These are phyloP conservation scores for Teunomyces pallodes DNA, from an alignment of 805 yeast genomes.

Conservation along the genomic window DNA sequence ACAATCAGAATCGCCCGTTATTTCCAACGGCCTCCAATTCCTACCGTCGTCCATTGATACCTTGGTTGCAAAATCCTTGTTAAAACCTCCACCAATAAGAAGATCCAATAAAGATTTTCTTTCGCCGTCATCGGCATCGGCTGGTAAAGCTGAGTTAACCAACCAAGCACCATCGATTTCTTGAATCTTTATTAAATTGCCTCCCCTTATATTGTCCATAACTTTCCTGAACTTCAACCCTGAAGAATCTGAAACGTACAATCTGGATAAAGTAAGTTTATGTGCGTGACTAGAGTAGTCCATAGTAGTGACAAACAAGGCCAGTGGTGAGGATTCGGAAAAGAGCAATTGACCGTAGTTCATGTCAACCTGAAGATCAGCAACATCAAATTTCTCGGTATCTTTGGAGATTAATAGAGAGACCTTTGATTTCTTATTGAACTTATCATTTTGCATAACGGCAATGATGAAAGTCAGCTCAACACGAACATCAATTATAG, in stretches of 20 bases:
- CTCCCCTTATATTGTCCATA: constrained; percentile 42
- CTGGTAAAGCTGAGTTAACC: constrained; percentile 34
- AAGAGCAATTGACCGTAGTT: constrained; percentile 36
- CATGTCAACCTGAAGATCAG: constrained; percentile 39
- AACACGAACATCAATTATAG: constrained; percentile 32
- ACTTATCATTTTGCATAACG: constrained; percentile 43
- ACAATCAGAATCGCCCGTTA: constrained; percentile 46
- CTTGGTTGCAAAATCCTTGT: constrained; percentile 25
- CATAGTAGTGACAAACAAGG: constrained; percentile 29
- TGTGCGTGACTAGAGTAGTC: constrained; percentile 15
- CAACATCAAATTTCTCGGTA: constrained; percentile 35
- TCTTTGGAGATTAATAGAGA: constrained; percentile 48
- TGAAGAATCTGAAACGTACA: constrained; percentile 55
- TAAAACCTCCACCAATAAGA: constrained; percentile 16
- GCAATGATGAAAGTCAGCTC: constrained; percentile 42
- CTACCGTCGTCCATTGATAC: constrained; percentile 53
- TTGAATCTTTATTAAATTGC: constrained; percentile 44
- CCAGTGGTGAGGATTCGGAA: constrained; percentile 37
- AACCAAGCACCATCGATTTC: constrained; percentile 63
- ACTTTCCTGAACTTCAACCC: constrained; percentile 51
- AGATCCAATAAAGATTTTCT: constrained; percentile 17
- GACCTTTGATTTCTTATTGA: constrained; percentile 32
- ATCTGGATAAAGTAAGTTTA: constrained; percentile 23
- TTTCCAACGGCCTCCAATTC: constrained; percentile 48
- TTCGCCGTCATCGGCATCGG: constrained; percentile 10